Percentiles rank a stretch among this genome's conserved stretches.
These are phyloP conservation scores for Saccharomycopsis fodiens DNA, from an alignment of 805 yeast species.

Conservation along the genomic window DNA sequence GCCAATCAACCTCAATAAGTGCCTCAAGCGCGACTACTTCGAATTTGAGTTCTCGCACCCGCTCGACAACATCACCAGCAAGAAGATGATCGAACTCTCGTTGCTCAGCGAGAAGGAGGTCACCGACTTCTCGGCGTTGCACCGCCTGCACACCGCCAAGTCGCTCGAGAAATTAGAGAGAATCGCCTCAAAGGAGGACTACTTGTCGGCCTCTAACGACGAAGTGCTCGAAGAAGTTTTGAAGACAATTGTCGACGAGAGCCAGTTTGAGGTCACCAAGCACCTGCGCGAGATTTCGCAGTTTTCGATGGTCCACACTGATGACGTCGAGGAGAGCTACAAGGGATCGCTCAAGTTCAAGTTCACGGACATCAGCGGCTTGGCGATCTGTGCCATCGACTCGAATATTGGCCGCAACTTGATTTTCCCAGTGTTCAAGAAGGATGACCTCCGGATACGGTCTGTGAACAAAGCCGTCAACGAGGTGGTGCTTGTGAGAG, in stretches of 20 bases:
- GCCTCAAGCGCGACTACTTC: slow-evolving; percentile 19
- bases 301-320: slow-evolving; percentile 12
- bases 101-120: slow-evolving; percentile 13
- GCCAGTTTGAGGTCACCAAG: not conserved
- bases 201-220: slow-evolving; percentile 1
- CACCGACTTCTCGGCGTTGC: slow-evolving; percentile 11
- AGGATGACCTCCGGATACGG: slow-evolving; percentile 24
- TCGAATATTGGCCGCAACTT: slow-evolving; percentile 25
- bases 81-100: slow-evolving; percentile 17
- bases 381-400: slow-evolving; percentile 28
- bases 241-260: not conserved
- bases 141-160: slow-evolving; percentile 8
- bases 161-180: slow-evolving; percentile 14
- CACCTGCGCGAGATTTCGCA: slow-evolving; percentile 12
- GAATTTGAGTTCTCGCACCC: slow-evolving; percentile 19
- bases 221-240: slow-evolving; percentile 9
- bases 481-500: slow-evolving; percentile 9
- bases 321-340: slow-evolving; percentile 16
- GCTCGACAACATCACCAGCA: slow-evolving; percentile 7
- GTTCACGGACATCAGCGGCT: slow-evolving; percentile 10
- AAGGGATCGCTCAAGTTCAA: slow-evolving; percentile 17
- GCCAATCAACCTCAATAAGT: slow-evolving; percentile 6
- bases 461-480: slow-evolving; percentile 15
- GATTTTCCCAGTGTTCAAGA: slow-evolving; percentile 30
- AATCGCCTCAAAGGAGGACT: slow-evolving; percentile 9